Evolutionary conservation across 768 basidiomycete genomes (phyloP).

Genomic region (Lactarius indigo): DNA sequence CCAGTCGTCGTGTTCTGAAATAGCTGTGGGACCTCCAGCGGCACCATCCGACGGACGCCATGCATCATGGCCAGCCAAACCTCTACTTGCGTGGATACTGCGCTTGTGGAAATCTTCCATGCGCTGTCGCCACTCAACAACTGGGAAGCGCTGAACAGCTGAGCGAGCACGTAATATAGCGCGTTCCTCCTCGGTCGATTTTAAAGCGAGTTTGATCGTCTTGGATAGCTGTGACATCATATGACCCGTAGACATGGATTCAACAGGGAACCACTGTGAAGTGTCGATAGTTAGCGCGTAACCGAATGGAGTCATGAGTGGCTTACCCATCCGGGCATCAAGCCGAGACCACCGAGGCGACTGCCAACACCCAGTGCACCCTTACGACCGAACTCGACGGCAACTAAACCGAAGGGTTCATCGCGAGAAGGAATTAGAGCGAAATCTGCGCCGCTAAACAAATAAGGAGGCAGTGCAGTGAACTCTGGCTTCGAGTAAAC

Average conservation of each 20-base stretch:
- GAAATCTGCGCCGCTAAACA: conserved; percentile 95
- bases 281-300: conserved; percentile 5
- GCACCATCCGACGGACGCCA: conserved; percentile 75
- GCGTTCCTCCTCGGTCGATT: conserved; percentile 86
- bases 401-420: conserved; percentile 93
- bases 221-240: conserved; percentile 94
- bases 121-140: conserved; percentile 95
- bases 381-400: conserved; percentile 94
- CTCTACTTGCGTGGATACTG: conserved; percentile 70
- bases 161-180: conserved; percentile 91
- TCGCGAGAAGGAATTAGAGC: conserved; percentile 94
- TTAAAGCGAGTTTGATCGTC: conserved; percentile 91
- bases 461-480: conserved; percentile 86
- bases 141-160: conserved; percentile 94
- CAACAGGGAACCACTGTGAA: conserved; percentile 91
- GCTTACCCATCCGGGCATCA: conserved; percentile 97
- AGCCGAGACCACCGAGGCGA: conserved; percentile 88
- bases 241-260: conserved; percentile 87
- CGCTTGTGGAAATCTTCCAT: conserved; percentile 94
- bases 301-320: not conserved
- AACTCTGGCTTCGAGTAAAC: conserved; percentile 97
- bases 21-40: conserved; percentile 40
- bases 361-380: conserved; percentile 95
- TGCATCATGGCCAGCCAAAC: conserved; percentile 64
- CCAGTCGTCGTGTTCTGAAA: conserved; percentile 77